Base-by-base conservation (phyloP, 306 rosid species). In the Vicia sativa region DNA sequence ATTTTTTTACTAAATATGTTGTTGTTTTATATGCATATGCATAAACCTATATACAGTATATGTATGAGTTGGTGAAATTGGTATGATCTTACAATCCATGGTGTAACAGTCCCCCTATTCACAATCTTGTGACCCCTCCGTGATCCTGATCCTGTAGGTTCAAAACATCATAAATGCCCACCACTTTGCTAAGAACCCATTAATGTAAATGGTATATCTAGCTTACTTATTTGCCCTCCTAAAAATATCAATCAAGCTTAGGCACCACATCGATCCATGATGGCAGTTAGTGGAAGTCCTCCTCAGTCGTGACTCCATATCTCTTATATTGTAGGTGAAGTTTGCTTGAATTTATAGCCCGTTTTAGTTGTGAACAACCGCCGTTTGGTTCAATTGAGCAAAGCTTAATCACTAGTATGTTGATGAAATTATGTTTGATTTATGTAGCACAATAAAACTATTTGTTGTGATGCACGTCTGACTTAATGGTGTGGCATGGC, bases 381-480 rank as follows among this genome's bases (percentile, higher is more conserved):
- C 56, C 14, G 5, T 26, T 44, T 10, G 70, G 56, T 26, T 44
- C 23, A 13, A 9, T 46, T 34, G 39, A 61, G 16, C 70, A 39
- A 39, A 52, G 59, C 49, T 68, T 62, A 11, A 62, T 58, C 15
- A 8, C 44, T 18, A 38, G 53, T 11, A 41, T 56, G 31, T 34
- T 14, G 19, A 14, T 34, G 53, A 62, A 50, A 21, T 41, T 11
- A 29, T 4, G 42, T 50, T 52, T 52, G 58, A 50, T 68, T 61
- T 13, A 41, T 29, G 31, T 42, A 43, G 50, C 80, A 57, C 4
- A 18, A 31, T 7, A 48, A 48, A 26, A 59, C 1, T 15, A 59
- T 57, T 35, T 60, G 60, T 12, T 34, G 34, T 45, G 55, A 46
- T 7, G 18, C 10, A 13, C 11, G 37, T 48, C 18, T 14, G 52